A percentile compares a stretch with the other conserved stretches of the same genome.
Conservation (phyloP, 2,329 filamentous ascomycete species). For the Pseudogymnoascus sp. region DNA sequence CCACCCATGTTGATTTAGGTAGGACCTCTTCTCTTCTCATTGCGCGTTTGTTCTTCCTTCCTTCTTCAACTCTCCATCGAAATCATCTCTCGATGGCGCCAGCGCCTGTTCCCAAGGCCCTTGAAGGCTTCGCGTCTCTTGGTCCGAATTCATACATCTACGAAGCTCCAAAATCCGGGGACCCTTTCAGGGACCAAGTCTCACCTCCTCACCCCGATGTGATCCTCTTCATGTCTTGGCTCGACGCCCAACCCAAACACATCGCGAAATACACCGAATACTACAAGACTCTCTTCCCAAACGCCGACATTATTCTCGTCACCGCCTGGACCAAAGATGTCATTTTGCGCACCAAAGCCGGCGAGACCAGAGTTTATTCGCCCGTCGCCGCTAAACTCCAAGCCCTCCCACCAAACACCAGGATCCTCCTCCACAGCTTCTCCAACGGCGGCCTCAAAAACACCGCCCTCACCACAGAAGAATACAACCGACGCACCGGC, state of each 20-base stretch:
- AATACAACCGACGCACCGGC: slow-evolving; percentile 29
- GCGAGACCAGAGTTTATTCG: slow-evolving; percentile 33
- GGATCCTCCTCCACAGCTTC: slow-evolving; percentile 37
- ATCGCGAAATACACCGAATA: slow-evolving; percentile 38
- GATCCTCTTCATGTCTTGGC: slow-evolving; percentile 38
- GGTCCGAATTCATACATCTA: slow-evolving; percentile 32
- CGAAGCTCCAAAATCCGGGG: slow-evolving; percentile 21
- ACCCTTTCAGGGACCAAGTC: slow-evolving; percentile 6
- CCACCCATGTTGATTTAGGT: background rate
- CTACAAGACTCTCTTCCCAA: slow-evolving; percentile 35
- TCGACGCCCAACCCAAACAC: slow-evolving; percentile 35
- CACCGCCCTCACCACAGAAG: slow-evolving; percentile 29
- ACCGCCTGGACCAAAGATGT: slow-evolving; percentile 37
- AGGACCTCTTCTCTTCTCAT: background rate
- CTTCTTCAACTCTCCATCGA: background rate
- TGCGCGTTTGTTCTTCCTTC: background rate
- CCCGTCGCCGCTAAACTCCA: slow-evolving; percentile 31
- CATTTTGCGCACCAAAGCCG: slow-evolving; percentile 32
- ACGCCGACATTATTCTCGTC: slow-evolving; percentile 40
- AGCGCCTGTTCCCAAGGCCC: background rate
- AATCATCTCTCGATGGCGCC: background rate
- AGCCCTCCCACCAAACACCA: slow-evolving; percentile 15
- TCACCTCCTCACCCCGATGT: slow-evolving; percentile 27
- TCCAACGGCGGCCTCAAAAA: slow-evolving; percentile 40
- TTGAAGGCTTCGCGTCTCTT: slow-evolving; percentile 29